Evolutionary conservation across 257 asterid genomes (phyloP), one percentile per base, ranked within the genome.

Genomic region (Gentiana macrophylla): DNA sequence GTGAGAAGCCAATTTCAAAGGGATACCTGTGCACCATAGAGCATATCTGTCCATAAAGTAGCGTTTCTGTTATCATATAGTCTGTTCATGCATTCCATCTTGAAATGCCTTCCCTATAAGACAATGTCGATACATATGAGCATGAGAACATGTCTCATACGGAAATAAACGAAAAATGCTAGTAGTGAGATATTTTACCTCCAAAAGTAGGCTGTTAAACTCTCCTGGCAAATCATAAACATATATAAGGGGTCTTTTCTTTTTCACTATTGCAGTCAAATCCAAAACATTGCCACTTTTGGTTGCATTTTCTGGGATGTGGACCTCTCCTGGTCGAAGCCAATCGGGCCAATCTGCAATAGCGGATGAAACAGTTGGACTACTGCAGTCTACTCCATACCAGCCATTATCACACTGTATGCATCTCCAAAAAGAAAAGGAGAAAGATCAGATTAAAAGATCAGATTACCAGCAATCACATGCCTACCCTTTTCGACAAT

Each of bases 21-120:
- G 44, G 62, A 58, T 67, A 92, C 98, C 97, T 92, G 98, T 33
- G 98, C 88, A 60, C 98, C 98, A 59, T 92, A 92, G 57, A 92
- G 93, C 37, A 72, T 80, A 2, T 83, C 94, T 8, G 90, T 84
- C 98, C 98, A 92, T 37, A 76, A 3, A 56, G 98, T 92, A 58
- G 85, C 95, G 66, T 92, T 92, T 65, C 80, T 69, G 55, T 38
- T 61, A 76, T 92, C 94, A 61, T 92, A 92, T 54, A 84, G 74
- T 77, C 98, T 84, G 75, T 92, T 92, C 36, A 92, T 85, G 5
- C 98, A 92, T 72, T 92, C 72, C 32, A 84, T 49, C 72, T 80
- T 87, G 75, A 73, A 88, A 77, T 92, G 98, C 0, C 97, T 79
- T 54, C 98, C 97, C 98, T 91, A 66, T 41, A 70, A 49, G 13